These are phyloP conservation scores for Aspergillus panamensis DNA, from an alignment of 495 filamentous ascomycete genomes.

Conservation along the genomic window DNA sequence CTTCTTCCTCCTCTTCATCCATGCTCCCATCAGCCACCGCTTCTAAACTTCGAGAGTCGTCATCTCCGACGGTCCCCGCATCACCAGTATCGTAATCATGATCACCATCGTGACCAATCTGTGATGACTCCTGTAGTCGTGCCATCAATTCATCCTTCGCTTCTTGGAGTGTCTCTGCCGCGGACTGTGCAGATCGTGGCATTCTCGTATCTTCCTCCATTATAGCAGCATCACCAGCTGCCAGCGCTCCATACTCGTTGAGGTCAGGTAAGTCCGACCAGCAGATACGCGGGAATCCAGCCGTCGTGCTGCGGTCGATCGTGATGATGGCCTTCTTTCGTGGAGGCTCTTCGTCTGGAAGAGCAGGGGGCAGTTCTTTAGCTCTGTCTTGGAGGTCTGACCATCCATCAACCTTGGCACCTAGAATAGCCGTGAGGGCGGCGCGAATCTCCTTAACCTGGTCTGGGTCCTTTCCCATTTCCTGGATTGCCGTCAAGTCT, in stretches of 20 bases:
- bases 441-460: slow-evolving; percentile 47
- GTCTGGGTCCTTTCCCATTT: slow-evolving; percentile 48
- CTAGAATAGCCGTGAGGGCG: slow-evolving; percentile 45
- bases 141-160: slow-evolving; percentile 60
- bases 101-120: slow-evolving; percentile 41
- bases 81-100: slow-evolving; percentile 49
- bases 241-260: slow-evolving; percentile 35
- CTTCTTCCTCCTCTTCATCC: slow-evolving; percentile 61
- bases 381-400: slow-evolving; percentile 45
- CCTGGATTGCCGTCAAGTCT: slow-evolving; percentile 45
- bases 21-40: slow-evolving; percentile 52
- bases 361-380: slow-evolving; percentile 38
- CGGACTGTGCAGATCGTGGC: slow-evolving; percentile 52
- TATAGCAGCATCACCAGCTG: slow-evolving; percentile 35
- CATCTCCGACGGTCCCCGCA: slow-evolving; percentile 44
- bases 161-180: slow-evolving; percentile 50
- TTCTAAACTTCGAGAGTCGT: slow-evolving; percentile 45
- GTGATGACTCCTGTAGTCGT: slow-evolving; percentile 49
- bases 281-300: slow-evolving; percentile 45
- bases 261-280: slow-evolving; percentile 49
- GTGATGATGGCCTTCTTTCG: slow-evolving; percentile 45
- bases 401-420: slow-evolving; percentile 48
- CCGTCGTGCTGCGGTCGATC: slow-evolving; percentile 43
- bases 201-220: slow-evolving; percentile 49
- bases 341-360: slow-evolving; percentile 39